Percentiles rank a stretch among this genome's conserved stretches.
Evolutionary conservation across 176 grass and related monocot species (phyloP).

Genomic region (Oryza officinalis): DNA sequence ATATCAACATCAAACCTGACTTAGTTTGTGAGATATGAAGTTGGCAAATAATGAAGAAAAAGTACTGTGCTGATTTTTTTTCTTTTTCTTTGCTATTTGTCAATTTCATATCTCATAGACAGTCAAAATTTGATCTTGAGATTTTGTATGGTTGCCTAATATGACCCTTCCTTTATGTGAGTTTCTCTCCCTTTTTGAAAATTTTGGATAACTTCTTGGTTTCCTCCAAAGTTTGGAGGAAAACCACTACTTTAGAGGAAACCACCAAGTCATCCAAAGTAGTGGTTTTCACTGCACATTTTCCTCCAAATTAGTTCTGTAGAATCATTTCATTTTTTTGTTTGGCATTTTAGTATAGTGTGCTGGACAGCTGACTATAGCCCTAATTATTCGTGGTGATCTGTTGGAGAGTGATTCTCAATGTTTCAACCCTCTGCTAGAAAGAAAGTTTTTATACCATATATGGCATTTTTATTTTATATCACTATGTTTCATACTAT

Average conservation of each 20-base stretch:
- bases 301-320: too few relatives aligned
- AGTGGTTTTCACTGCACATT: not conserved
- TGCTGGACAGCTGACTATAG: not conserved
- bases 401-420: constrained; percentile 3
- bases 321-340: not conserved
- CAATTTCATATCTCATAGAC: not conserved
- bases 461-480: constrained; percentile 25
- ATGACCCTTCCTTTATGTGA: not conserved
- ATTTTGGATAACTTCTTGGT: not conserved
- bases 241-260: too few relatives aligned
- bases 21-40: not conserved
- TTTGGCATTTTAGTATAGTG: not conserved
- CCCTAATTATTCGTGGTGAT: constrained; percentile 7
- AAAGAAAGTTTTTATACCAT: not conserved
- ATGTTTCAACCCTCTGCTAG: constrained; percentile 8
- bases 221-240: not conserved
- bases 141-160: not conserved
- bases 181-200: not conserved
- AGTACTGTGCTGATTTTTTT: not conserved
- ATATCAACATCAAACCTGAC: not conserved
- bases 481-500: constrained; percentile 36
- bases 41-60: not conserved
- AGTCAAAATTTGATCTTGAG: not conserved
- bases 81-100: not conserved
- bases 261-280: not conserved